Base-by-base conservation (phyloP, 331 rosid genomes). In the Quercus phellos region DNA sequence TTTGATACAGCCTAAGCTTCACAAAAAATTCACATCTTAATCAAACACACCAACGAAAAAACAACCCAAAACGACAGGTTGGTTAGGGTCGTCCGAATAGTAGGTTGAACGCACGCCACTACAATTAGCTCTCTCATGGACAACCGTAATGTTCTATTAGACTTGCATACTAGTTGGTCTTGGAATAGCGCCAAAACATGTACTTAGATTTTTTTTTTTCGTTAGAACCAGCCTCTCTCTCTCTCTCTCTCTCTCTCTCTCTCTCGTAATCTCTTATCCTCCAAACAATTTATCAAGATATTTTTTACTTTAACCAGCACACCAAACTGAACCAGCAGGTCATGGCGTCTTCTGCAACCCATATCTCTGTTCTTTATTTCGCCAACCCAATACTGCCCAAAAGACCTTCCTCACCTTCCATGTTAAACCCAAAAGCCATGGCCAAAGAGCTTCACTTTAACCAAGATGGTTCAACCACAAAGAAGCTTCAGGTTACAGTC, bases 391-490 rank as follows among this genome's bases (percentile, higher is more conserved):
- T 84, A 29, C 69, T 84, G 60, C 78, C 89, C 64, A 89, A 77
- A 79, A 81, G 64, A 19, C 76, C 87, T 51, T 67, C 84, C 55
- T 78, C 93, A 21, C 26, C 83, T 68, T 74, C 82, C 59, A 70
- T 77, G 19, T 74, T 83, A 53, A 72, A 56, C 87, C 85, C 91
- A 14, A 92, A 86, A 73, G 87, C 92, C 73, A 74, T 84, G 77
- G 80, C 97, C 79, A 94, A 88, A 84, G 94, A 90, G 53, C 89
- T 94, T 74, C 66, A 86, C 89, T 90, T 92, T 66, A 90, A 94
- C 81, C 88, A 85, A 29, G 95, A 92, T 72, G 94, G 95, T 54
- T 86, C 88, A 1, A 80, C 88, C 55, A 88, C 91, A 10, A 92
- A 84, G 84, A 94, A 89, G 84, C 92, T 94, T 74, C 84, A 87